These are phyloP conservation scores for Aspergillus phoenicis DNA, from an alignment of 2,329 filamentous ascomycete species.

Conservation along the genomic window DNA sequence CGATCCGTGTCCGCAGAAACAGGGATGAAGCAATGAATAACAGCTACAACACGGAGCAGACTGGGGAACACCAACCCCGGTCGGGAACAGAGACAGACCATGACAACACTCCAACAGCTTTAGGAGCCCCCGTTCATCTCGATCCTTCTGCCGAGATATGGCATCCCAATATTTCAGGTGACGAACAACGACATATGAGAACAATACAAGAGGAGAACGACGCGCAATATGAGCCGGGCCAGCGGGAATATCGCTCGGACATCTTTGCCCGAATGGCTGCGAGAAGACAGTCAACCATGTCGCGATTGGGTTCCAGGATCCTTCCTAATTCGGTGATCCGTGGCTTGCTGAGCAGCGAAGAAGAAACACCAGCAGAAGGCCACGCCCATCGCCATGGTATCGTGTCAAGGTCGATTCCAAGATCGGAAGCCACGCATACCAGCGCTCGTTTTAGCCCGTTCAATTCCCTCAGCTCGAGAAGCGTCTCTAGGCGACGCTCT, in stretches of 20 bases:
- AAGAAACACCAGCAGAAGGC: constrained; percentile 50
- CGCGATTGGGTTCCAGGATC: constrained; percentile 50
- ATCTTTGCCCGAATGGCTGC: constrained; percentile 39
- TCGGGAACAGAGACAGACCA: constrained; percentile 20
- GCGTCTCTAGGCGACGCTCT: constrained; percentile 44
- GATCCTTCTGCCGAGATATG: constrained; percentile 19
- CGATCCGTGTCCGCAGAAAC: constrained; percentile 25
- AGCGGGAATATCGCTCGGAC: constrained; percentile 35
- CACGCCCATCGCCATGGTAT: constrained; percentile 48
- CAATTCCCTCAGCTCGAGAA: constrained; percentile 42
- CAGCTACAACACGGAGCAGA: constrained; percentile 31
- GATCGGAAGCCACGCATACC: constrained; percentile 37
- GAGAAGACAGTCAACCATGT: constrained; percentile 51
- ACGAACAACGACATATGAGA: constrained; percentile 30
- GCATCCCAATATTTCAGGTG: constrained; percentile 22
- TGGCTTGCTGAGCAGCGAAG: constrained; percentile 48
- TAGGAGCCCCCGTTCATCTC: constrained; percentile 12
- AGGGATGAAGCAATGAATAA: constrained; percentile 42
- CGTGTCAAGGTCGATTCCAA: constrained; percentile 40
- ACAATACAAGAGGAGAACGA: constrained; percentile 42
- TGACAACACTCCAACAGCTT: constrained; percentile 18
- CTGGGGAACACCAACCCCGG: constrained; percentile 25
- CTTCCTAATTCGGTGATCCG: constrained; percentile 51
- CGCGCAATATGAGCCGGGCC: constrained; percentile 34
- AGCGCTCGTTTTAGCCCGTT: constrained; percentile 45